Base-by-base conservation (phyloP, 2,329 filamentous ascomycete species). In the Cercospora sp. region DNA sequence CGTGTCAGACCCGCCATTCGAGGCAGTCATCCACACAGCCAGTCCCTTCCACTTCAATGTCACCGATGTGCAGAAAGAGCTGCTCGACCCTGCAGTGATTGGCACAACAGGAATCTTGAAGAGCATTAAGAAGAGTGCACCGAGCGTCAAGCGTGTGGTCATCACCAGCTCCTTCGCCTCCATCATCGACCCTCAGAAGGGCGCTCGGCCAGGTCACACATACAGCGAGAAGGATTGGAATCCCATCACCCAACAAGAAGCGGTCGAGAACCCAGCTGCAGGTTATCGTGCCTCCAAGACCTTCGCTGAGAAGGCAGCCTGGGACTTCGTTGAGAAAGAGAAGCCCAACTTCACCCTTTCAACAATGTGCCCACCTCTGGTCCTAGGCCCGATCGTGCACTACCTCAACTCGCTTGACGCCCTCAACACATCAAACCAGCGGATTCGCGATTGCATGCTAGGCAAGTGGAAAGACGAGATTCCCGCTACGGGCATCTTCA, bases 31-130 rank as follows among this genome's bases (percentile, higher is more conserved):
- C 62, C 90, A 93, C 77, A 92, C 90, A 5, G 90, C 91, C 2
- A 89, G 87, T 36, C 91, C 92, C 0, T 94, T 91, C 81, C 89
- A 91, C 73, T 86, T 89, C 76, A 90, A 90, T 36, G 88, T 95
- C 65, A 88, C 92, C 40, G 86, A 89, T 71, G 89, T 91, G 18
- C 42, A 62, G 70, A 88, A 90, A 79, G 79, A 85, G 68, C 80
- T 88, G 31, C 78, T 88, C 40, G 87, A 89, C 71, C 86, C 87
- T 13, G 88, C 88, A 9, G 81, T 89, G 69, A 88, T 88, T 72
- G 88, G 88, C 63, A 90, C 88, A 0, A 88, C 85, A 0, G 87
- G 87, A 12, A 86, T 90, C 62, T 77, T 90, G 69, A 87, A 86
- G 71, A 85, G 86, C 1, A 85, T 89, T 77, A 88, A 88, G 77